Evolutionary conservation across 495 filamentous ascomycete genomes (phyloP).

Genomic region (Melanomma pulvis-pyrius): DNA sequence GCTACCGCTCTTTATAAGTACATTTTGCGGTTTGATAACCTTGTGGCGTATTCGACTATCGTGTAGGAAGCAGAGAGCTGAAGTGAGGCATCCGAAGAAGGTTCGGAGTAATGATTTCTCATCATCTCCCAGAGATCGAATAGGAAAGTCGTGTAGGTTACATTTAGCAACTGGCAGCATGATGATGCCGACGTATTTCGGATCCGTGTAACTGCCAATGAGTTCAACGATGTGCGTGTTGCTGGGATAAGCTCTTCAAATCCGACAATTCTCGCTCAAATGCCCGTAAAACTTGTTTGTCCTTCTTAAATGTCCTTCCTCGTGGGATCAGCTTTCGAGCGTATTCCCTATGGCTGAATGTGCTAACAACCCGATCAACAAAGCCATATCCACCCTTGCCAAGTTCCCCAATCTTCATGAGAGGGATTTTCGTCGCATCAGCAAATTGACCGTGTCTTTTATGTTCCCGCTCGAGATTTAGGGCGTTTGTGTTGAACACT

Average conservation of each 20-base stretch:
- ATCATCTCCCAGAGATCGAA: neutral
- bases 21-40: constrained; percentile 53
- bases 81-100: constrained; percentile 49
- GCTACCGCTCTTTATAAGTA: constrained; percentile 43
- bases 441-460: constrained; percentile 24
- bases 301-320: constrained; percentile 7
- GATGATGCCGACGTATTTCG: constrained; percentile 40
- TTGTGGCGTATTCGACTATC: constrained; percentile 43
- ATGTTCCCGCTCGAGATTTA: constrained; percentile 29
- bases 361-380: constrained; percentile 27
- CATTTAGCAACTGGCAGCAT: constrained; percentile 46
- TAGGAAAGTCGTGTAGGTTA: constrained; percentile 16
- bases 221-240: constrained; percentile 30
- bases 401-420: constrained; percentile 1
- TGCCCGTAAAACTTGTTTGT: constrained; percentile 9
- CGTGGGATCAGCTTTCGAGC: constrained; percentile 29
- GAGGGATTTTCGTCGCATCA: constrained; percentile 6
- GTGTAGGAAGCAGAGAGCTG: constrained; percentile 48
- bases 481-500: constrained; percentile 29
- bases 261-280: constrained; percentile 24
- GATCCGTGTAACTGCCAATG: constrained; percentile 43
- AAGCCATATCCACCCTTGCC: constrained; percentile 13
- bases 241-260: constrained; percentile 28
- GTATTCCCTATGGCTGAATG: constrained; percentile 28
- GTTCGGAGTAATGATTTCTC: constrained; percentile 16